Percentiles rank a stretch among this genome's conserved stretches.
phyloP scores from a whole-genome alignment of 176 grass and related monocot genomes.

The Rhynchospora pubera region DNA sequence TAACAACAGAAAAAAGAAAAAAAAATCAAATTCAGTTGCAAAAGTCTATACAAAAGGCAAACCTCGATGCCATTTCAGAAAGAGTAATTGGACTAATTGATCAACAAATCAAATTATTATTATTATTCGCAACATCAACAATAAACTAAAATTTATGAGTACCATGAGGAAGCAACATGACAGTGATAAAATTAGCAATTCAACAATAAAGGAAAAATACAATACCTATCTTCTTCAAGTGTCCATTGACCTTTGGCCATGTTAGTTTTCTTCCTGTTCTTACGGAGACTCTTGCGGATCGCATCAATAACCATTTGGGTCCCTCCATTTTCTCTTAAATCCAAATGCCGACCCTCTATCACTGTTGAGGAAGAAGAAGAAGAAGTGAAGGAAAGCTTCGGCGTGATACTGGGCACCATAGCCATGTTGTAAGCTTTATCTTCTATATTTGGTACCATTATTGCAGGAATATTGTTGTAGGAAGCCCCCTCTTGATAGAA shows the following conservation, averaged over 20 bases:
- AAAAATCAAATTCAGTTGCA: background rate
- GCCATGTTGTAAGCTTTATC: slow-evolving; percentile 9
- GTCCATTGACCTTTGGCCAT: slow-evolving; percentile 96
- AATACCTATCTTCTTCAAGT: slow-evolving; percentile 66
- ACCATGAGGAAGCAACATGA: background rate
- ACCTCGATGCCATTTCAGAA: background rate
- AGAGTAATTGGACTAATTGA: background rate
- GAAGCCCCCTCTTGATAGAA: slow-evolving; percentile 10
- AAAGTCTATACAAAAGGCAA: background rate
- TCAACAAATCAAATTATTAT: background rate
- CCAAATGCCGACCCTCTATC: background rate
- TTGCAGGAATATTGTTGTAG: slow-evolving; percentile 11
- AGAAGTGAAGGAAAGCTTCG: background rate
- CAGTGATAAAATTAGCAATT: background rate
- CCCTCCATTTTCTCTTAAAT: background rate
- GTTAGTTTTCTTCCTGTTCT: slow-evolving; percentile 44
- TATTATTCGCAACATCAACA: too few species aligned
- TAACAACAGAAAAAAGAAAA: background rate
- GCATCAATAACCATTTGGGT: background rate
- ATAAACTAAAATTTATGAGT: background rate
- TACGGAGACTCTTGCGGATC: background rate
- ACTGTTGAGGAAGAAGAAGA: slow-evolving; percentile 4
- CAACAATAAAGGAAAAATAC: background rate
- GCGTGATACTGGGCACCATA: background rate
- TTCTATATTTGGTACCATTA: background rate